Conservation (phyloP, 345 rosid species). For the Hirschfeldia incana region DNA sequence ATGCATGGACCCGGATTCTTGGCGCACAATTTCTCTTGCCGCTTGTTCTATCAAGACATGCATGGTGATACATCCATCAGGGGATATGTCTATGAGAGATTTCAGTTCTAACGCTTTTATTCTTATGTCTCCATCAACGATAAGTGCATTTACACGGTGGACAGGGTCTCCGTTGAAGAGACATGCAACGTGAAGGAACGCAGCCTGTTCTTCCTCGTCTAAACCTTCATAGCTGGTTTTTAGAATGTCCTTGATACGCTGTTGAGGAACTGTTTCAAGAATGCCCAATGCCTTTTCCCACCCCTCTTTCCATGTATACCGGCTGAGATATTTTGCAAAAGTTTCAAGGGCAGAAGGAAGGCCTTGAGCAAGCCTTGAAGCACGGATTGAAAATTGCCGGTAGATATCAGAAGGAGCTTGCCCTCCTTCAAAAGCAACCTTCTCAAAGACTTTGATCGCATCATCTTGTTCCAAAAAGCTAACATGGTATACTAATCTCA, state of each 20-base stretch:
- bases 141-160: not conserved
- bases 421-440: too few species aligned
- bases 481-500: too few species aligned
- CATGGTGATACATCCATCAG: not conserved
- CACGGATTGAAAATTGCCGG: too few species aligned
- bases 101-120: not conserved
- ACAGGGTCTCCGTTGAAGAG: slow-evolving; percentile 5
- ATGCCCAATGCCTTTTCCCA: not conserved
- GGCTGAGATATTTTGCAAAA: too few species aligned
- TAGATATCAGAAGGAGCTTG: too few species aligned
- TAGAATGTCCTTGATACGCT: not conserved
- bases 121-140: not conserved
- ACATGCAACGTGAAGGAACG: slow-evolving; percentile 17
- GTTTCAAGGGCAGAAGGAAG: too few species aligned
- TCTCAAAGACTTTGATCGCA: too few species aligned
- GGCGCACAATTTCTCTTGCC: not conserved
- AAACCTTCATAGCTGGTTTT: not conserved
- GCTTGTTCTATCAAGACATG: slow-evolving; percentile 19
- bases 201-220: not conserved
- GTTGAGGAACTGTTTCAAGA: not conserved
- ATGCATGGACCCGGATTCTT: too few species aligned
- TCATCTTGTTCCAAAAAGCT: too few species aligned
- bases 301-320: too few species aligned
- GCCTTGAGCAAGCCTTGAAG: too few species aligned
- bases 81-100: slow-evolving; percentile 19